Evolutionary conservation across 257 asterid genomes (phyloP), one percentile per base, ranked within the genome.

Genomic region (Galeopsis tetrahit): DNA sequence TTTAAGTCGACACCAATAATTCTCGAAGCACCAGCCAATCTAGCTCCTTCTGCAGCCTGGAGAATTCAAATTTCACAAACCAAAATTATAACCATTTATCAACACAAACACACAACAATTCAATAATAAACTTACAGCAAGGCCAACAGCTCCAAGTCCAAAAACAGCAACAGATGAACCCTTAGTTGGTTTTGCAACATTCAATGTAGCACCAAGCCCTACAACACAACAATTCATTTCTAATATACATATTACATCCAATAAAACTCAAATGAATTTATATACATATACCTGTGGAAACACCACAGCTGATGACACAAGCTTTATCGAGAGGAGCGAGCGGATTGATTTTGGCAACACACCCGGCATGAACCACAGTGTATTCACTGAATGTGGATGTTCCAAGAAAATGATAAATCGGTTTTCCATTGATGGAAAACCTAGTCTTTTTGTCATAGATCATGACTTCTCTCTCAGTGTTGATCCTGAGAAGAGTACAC

Each of bases 161-260:
- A 92, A 92, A 60, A 86, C 56, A 53, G 93, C 97, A 36, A 88
- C 90, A 0, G 92, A 71, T 1, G 93, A 84, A 2, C 96, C 93
- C 77, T 84, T 84, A 6, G 48, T 71, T 0, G 93, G 96, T 75
- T 86, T 92, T 0, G 97, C 97, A 70, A 91, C 96, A 74, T 91
- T 91, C 84, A 89, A 15, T n/a, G 90, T 86, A 63, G 97, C 96
- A 59, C 96, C 96, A 69, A 91, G 86, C 28, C 97, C 97, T 90
- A 38, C 10, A 49, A 31, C 68, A 70, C 32, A 78, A 63, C 7
- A 10, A 6, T 15, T 55, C n/a, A 59, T 7, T 3, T 8, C 55
- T 15, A 60, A 66, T 10, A n/a, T 56, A 13, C n/a, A n/a, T n/a
- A n/a, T n/a, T n/a, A n/a, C 60, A 38, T n/a, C 62, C 48, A 61